Conservation (phyloP, 768 basidiomycete species). For the Cantharellus anzutake region DNA sequence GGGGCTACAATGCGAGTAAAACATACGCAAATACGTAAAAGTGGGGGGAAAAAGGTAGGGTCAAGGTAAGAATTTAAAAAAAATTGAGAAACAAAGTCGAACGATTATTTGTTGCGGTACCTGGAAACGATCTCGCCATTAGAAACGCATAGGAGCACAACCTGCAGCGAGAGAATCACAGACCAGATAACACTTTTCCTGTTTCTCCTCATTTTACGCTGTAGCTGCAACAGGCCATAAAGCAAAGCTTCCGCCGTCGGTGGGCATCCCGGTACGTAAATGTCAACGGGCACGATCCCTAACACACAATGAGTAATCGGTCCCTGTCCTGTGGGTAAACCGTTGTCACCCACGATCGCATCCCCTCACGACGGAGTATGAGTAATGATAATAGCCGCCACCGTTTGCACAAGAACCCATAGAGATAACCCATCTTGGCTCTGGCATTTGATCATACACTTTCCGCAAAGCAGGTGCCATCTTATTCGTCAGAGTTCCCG, state of each 20-base stretch:
- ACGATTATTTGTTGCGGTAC: conserved; percentile 6
- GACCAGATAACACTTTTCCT: conserved; percentile 80
- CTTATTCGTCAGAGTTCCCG: conserved; percentile 97
- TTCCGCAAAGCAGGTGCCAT: conserved; percentile 97
- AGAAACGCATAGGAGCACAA: neutral
- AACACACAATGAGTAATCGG: neutral
- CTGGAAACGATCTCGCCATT: neutral
- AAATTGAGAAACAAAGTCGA: neutral
- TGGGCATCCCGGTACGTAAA: conserved; percentile 92
- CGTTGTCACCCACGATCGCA: conserved; percentile 59
- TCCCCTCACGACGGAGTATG: conserved; percentile 95
- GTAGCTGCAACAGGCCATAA: conserved; percentile 91
- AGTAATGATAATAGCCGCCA: conserved; percentile 94
- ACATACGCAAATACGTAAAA: no score
- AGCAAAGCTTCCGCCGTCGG: conserved; percentile 93
- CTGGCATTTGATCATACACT: conserved; percentile 97
- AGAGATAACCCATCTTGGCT: conserved; percentile 98
- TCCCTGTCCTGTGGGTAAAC: conserved; percentile 3
- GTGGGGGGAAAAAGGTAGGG: no score
- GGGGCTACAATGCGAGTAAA: no score
- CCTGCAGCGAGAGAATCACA: conserved; percentile 9
- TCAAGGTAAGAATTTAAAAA: no score
- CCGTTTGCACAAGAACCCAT: conserved; percentile 99
- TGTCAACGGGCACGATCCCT: conserved; percentile 96
- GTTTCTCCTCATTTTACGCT: conserved; percentile 86